Conservation (phyloP, 345 rosid species). For the Camelina neglecta region DNA sequence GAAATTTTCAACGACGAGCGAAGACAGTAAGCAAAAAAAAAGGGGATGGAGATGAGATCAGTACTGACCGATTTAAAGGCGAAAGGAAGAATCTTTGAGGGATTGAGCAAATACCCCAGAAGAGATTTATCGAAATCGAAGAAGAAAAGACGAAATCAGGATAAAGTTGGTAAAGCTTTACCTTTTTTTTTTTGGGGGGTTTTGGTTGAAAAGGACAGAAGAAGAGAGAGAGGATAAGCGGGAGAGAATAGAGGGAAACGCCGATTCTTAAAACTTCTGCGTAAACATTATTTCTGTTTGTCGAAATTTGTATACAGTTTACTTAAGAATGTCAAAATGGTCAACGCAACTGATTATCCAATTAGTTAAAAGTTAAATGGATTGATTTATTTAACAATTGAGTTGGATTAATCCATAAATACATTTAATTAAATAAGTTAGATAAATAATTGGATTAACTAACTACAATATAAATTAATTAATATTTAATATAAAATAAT, state of each 20-base stretch:
- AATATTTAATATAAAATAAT: too few species aligned
- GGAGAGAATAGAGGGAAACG: constrained; percentile 21
- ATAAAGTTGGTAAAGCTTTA: constrained; percentile 6
- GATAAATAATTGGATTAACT: too few species aligned
- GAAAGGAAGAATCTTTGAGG: constrained; percentile 39
- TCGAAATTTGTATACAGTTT: too few species aligned
- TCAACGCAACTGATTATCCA: too few species aligned
- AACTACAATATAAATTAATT: too few species aligned
- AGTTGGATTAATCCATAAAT: too few species aligned
- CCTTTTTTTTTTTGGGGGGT: not conserved
- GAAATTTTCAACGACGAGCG: not conserved
- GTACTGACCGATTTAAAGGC: constrained; percentile 24
- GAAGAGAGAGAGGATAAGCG: constrained; percentile 13
- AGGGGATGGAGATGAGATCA: not conserved
- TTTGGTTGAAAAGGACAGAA: constrained; percentile 13
- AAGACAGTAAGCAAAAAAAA: not conserved
- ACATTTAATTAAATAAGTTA: too few species aligned
- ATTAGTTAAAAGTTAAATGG: too few species aligned
- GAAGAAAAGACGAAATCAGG: constrained; percentile 6
- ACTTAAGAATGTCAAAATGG: too few species aligned
- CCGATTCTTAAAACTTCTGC: not conserved
- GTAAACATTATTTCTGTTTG: too few species aligned
- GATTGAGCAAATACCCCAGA: constrained; percentile 2
- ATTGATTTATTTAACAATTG: too few species aligned
- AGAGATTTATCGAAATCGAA: constrained; percentile 8